Conservation (phyloP, 2,329 filamentous ascomycete species). For the Endocalyx cinctus region DNA sequence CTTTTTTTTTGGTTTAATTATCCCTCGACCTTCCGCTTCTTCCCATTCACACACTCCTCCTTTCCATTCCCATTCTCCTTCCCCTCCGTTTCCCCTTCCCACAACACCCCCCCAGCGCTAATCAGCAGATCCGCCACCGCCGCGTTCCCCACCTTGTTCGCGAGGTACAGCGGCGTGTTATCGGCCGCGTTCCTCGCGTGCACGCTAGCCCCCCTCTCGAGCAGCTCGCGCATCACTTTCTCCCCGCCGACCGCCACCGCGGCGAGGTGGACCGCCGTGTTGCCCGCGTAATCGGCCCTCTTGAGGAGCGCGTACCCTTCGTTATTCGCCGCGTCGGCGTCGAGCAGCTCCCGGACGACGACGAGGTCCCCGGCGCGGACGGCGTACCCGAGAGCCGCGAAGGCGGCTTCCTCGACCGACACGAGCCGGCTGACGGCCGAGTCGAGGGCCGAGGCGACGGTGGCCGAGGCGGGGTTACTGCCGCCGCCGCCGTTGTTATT, state of each 20-base stretch:
- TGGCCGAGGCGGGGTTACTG: slow-evolving; percentile 54
- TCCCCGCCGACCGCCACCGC: slow-evolving; percentile 47
- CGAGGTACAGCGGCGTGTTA: slow-evolving; percentile 62
- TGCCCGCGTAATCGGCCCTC: slow-evolving; percentile 75
- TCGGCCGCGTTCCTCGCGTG: slow-evolving; percentile 61
- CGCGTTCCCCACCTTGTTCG: slow-evolving; percentile 51
- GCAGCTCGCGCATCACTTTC: slow-evolving; percentile 56
- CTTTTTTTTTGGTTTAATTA: too few relatives aligned
- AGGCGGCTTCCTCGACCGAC: slow-evolving; percentile 52
- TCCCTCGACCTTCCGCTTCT: too few relatives aligned
- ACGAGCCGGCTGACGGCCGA: slow-evolving; percentile 40
- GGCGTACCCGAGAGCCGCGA: slow-evolving; percentile 75
- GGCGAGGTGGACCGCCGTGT: slow-evolving; percentile 61
- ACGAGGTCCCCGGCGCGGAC: slow-evolving; percentile 67
- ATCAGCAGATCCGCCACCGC: slow-evolving; percentile 51
- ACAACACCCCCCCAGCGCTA: slow-evolving; percentile 57
- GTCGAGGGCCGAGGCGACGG: slow-evolving; percentile 56
- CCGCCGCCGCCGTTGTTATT: slow-evolving; percentile 23
- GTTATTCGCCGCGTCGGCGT: slow-evolving; percentile 58
- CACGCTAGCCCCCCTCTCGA: slow-evolving; percentile 60
- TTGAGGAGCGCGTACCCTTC: slow-evolving; percentile 59
- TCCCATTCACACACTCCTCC: too few relatives aligned
- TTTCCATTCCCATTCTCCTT: too few relatives aligned
- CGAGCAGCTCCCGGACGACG: slow-evolving; percentile 62
- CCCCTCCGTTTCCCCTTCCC: slow-evolving; percentile 39